Evolutionary conservation across 306 rosid species (phyloP), one percentile per base, ranked within the genome.

Genomic region (Psophocarpus tetragonolobus): DNA sequence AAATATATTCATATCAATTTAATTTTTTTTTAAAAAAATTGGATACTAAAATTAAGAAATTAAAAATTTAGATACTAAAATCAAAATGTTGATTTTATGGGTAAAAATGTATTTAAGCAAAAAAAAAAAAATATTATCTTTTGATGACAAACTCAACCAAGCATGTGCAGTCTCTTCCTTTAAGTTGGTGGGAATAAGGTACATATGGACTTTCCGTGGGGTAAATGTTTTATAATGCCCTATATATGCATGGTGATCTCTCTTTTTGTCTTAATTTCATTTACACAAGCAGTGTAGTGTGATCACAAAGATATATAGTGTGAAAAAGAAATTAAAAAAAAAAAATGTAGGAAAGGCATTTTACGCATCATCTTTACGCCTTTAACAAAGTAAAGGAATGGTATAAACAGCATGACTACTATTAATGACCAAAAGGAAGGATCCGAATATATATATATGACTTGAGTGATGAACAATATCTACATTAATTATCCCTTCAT

Each of bases 301-400:
- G 66, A 29, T 60, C 17, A 56, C 14, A 61, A 61, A 32, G 68
- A 61, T n/a, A n/a, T n/a, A n/a, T 27, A 29, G 48, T 64, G 70
- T 33, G 48, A 18, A 8, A 23, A 67, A 41, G 14, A 67, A 67
- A 41, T 15, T 0, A 41, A 23, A 41, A 10, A 41, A 23, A 41
- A 10, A 58, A 56, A 79, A 33, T 18, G 36, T 33, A 51, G 6
- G 17, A 8, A 1, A 32, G 32, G 30, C 58, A 18, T 63, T 42
- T 64, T 68, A 44, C 71, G 17, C 42, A n/a, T 69, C 54, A 70
- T 45, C 64, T 71, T 73, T 54, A 42, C 36, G 7, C 70, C 56
- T 73, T 65, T n/a, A 20, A 65, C 70, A 80, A 74, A 73, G 67
- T 66, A 63, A 78, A 68, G 70, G 75, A 24, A 58, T 68, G 70